Evolutionary conservation across 2,329 filamentous ascomycete species (phyloP).

Genomic region (Aspergillus felis): DNA sequence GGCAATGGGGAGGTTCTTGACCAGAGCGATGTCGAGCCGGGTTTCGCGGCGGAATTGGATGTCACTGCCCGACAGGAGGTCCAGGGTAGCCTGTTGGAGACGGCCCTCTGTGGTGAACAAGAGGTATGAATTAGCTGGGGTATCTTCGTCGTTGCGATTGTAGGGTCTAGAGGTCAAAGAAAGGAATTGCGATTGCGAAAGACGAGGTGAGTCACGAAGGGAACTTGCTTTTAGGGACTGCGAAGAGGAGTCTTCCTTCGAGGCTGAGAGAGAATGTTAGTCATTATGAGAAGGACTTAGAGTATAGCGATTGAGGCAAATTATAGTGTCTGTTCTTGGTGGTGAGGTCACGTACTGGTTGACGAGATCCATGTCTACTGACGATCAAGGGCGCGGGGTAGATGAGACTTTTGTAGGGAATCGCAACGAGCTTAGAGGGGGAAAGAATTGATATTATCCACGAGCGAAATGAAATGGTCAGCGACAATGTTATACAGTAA

Average conservation of each 20-base stretch:
- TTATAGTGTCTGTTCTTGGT: neutral
- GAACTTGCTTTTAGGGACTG: constrained; percentile 91
- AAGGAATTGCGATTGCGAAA: neutral
- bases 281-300: constrained; percentile 3
- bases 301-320: constrained; percentile 1
- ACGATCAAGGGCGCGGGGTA: constrained; percentile 20
- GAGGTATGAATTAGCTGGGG: constrained; percentile 6
- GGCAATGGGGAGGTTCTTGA: constrained; percentile 93
- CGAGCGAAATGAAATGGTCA: neutral
- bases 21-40: constrained; percentile 92
- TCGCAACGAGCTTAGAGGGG: neutral
- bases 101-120: constrained; percentile 68
- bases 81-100: constrained; percentile 79
- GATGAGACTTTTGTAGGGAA: constrained; percentile 2
- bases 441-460: neutral
- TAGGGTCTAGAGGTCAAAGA: neutral
- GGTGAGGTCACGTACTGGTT: constrained; percentile 50
- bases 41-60: constrained; percentile 95
- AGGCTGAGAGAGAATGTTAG: constrained; percentile 57
- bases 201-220: constrained; percentile 18
- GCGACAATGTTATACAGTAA: neutral
- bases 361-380: constrained; percentile 55
- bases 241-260: constrained; percentile 89
- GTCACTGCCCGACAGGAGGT: constrained; percentile 88
- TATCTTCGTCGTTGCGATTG: constrained; percentile 1